phyloP scores from a whole-genome alignment of 345 rosid genomes.

The Arabidopsis arenosa region DNA sequence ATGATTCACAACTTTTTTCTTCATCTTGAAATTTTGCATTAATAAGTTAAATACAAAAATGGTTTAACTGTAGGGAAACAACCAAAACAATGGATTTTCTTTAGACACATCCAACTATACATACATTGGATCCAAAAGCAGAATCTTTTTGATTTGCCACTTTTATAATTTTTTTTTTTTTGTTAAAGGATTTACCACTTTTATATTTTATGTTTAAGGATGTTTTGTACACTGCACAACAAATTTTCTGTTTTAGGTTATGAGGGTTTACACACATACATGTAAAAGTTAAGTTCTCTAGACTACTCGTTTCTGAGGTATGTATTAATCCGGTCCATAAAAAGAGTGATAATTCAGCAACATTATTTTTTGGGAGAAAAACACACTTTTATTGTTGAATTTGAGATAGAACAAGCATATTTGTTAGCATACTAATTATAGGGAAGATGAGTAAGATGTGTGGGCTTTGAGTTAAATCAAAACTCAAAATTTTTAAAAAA shows the following conservation, averaged over 20 bases:
- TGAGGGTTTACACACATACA: conserved; percentile 16
- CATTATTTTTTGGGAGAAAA: not conserved
- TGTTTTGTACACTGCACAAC: conserved; percentile 19
- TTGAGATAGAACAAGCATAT: conserved; percentile 17
- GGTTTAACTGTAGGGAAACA: conserved; percentile 18
- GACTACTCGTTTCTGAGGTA: not conserved
- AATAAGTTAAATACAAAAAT: conserved; percentile 7
- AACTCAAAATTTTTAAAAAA: not conserved
- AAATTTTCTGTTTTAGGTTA: conserved; percentile 25
- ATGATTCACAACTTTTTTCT: conserved; percentile 31
- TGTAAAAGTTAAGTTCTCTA: not conserved
- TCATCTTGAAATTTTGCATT: conserved; percentile 26
- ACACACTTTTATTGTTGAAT: conserved; percentile 7
- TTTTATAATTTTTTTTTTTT: not conserved
- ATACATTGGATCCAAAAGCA: conserved; percentile 29
- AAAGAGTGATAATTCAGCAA: not conserved
- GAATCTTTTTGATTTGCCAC: conserved; percentile 32
- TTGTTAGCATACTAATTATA: conserved; percentile 14
- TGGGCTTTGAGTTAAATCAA: not conserved
- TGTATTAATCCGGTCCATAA: not conserved
- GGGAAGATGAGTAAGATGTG: not conserved
- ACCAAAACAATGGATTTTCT: conserved; percentile 36
- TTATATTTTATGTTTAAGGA: conserved; percentile 22
- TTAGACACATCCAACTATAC: conserved; percentile 23
- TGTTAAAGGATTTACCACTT: not conserved